These are phyloP conservation scores for Suillus brevipes DNA, from an alignment of 768 basidiomycete genomes.

Conservation along the genomic window DNA sequence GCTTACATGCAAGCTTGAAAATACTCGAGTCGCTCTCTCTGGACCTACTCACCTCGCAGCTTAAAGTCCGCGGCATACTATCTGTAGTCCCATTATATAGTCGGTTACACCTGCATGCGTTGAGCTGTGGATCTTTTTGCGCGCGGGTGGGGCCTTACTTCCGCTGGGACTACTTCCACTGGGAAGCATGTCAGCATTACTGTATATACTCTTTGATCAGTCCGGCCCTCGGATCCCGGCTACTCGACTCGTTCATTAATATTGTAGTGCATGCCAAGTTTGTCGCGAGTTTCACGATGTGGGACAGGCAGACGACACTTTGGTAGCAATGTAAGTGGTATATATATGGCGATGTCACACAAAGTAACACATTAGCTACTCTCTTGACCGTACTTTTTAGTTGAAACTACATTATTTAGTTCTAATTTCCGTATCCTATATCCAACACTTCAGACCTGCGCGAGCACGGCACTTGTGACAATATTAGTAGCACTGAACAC, in stretches of 20 bases:
- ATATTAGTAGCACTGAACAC: background rate
- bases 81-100: conserved; percentile 58
- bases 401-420: background rate
- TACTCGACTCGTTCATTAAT: background rate
- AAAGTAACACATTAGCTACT: background rate
- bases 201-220: background rate
- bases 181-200: background rate
- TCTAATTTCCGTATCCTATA: background rate
- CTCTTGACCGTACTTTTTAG: background rate
- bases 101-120: conserved; percentile 60
- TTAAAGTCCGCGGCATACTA: conserved; percentile 53
- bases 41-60: conserved; percentile 38
- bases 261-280: background rate
- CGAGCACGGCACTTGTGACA: background rate
- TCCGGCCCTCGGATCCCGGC: background rate
- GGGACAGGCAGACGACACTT: conserved; percentile 53
- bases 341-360: background rate
- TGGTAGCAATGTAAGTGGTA: background rate
- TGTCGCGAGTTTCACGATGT: conserved; percentile 33
- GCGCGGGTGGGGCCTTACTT: background rate
- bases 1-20: conserved; percentile 51
- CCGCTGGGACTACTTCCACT: background rate
- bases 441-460: background rate
- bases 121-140: background rate
- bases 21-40: conserved; percentile 43